Evolutionary conservation across 2,329 filamentous ascomycete genomes (phyloP), one percentile per base, ranked within the genome.

Genomic region (Calycina herbarum): DNA sequence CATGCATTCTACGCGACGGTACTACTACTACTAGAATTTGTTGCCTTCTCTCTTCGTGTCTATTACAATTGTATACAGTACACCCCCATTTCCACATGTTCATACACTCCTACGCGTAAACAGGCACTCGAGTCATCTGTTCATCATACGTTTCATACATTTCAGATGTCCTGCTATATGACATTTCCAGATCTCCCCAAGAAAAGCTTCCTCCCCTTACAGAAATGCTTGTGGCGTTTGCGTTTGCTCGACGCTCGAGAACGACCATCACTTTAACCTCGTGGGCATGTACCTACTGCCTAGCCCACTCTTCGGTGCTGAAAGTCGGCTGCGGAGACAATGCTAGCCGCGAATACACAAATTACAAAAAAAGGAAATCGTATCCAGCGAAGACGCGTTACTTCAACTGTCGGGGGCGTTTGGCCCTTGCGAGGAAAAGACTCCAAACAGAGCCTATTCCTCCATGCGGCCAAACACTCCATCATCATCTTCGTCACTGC

Each of bases 391-490:
- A 68, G 65, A 64, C 60, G 65, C 38, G 45, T 33, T 40, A 31
- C 45, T 38, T 56, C 38, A 58, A 29, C 20, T 24, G 51, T 54
- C 48, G 7, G 3, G 10, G n/a, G 48, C 20, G 48, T 54, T 54
- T 13, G 48, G 38, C 20, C 13, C 48, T 54, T 54, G 48, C 20
- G 20, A 54, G 20, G 20, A 54, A 54, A 13, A 5, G 20, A 3
- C 40, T 15, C 42, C 29, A 17, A 10, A 54, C 42, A 7, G 27
- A 35, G 24, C 59, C 78, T 83, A 95, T 78, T 96, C 93, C 79
- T 99, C 95, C 94, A 98, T 98, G 72, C 88, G 87, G 65, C 94
- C 94, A 82, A 99, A 99, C 73, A 98, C 91, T 75, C 94, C 94
- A 71, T 97, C 94, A 71, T 98, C 94, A 69, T 96, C 93, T 73